A percentile compares a stretch with the other conserved stretches of the same genome.
Conservation (phyloP, 257 asterid species). For the Primulina huaijiensis region DNA sequence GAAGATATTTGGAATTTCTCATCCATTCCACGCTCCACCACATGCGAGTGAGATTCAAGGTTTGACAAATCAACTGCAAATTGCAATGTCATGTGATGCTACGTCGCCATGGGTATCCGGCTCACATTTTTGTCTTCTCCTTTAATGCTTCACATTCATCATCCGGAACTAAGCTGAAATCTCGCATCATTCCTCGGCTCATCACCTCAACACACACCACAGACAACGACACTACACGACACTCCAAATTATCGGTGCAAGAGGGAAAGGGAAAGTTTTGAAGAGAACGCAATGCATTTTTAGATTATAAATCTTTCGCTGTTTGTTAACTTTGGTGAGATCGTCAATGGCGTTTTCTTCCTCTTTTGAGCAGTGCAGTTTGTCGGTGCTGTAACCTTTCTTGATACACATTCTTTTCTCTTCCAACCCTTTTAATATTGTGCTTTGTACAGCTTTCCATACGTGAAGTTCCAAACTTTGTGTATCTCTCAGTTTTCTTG, state of each 20-base stretch:
- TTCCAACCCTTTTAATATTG: constrained; percentile 6
- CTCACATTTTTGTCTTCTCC: not conserved
- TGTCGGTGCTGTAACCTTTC: not conserved
- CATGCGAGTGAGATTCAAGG: constrained; percentile 17
- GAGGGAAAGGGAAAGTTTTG: not conserved
- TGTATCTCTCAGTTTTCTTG: constrained; percentile 7
- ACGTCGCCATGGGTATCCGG: constrained; percentile 21
- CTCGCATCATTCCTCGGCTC: constrained; percentile 2
- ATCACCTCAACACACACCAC: not conserved
- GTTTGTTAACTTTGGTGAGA: constrained; percentile 33
- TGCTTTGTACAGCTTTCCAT: constrained; percentile 3
- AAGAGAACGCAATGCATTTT: constrained; percentile 24
- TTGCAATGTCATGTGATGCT: constrained; percentile 22
- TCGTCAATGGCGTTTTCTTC: constrained; percentile 26
- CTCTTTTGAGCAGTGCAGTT: constrained; percentile 12
- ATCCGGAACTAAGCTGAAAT: not conserved
- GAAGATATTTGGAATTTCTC: too few relatives aligned
- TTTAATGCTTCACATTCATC: not conserved
- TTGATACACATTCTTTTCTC: constrained; percentile 7
- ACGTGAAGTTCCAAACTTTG: constrained; percentile 29
- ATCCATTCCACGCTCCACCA: constrained; percentile 13
- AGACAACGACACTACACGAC: constrained; percentile 1
- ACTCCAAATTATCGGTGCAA: constrained; percentile 11
- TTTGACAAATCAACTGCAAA: constrained; percentile 22
- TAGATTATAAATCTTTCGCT: constrained; percentile 30